Evolutionary conservation across 768 basidiomycete species (phyloP).

Genomic region (Hygrocybe coccinea): DNA sequence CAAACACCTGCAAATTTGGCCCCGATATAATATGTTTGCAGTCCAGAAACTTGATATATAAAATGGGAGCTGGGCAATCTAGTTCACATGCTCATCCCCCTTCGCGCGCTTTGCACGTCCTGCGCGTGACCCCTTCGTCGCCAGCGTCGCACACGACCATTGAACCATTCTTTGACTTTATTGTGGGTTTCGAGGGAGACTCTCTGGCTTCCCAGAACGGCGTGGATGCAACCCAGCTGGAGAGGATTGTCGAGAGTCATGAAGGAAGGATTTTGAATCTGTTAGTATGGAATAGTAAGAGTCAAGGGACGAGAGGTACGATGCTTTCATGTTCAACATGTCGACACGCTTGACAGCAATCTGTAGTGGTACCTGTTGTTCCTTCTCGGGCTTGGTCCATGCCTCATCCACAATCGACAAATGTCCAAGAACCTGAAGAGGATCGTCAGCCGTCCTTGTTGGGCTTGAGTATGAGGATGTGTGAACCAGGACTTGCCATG

Average conservation of each 20-base stretch:
- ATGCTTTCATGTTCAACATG: neutral
- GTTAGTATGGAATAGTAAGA: conserved; percentile 82
- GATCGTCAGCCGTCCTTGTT: conserved; percentile 79
- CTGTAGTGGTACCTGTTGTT: conserved; percentile 70
- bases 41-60: too few species aligned
- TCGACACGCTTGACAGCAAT: neutral
- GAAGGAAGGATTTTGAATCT: conserved; percentile 68
- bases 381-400: conserved; percentile 85
- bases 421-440: conserved; percentile 36
- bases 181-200: conserved; percentile 84
- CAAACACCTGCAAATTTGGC: too few species aligned
- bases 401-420: conserved; percentile 33
- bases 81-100: conserved; percentile 46
- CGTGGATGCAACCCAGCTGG: conserved; percentile 67
- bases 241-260: conserved; percentile 77
- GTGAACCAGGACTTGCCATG: conserved; percentile 80
- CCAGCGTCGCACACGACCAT: conserved; percentile 83
- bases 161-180: conserved; percentile 95
- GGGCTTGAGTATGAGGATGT: conserved; percentile 90
- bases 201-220: conserved; percentile 45
- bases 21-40: too few species aligned
- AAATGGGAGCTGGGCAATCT: conserved; percentile 76
- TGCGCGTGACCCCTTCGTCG: conserved; percentile 83
- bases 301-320: conserved; percentile 29
- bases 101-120: conserved; percentile 71